Percentiles rank a stretch among this genome's conserved stretches.
Evolutionary conservation across 2,329 filamentous ascomycete genomes (phyloP).

Genomic region (Phialocephala subalpina): DNA sequence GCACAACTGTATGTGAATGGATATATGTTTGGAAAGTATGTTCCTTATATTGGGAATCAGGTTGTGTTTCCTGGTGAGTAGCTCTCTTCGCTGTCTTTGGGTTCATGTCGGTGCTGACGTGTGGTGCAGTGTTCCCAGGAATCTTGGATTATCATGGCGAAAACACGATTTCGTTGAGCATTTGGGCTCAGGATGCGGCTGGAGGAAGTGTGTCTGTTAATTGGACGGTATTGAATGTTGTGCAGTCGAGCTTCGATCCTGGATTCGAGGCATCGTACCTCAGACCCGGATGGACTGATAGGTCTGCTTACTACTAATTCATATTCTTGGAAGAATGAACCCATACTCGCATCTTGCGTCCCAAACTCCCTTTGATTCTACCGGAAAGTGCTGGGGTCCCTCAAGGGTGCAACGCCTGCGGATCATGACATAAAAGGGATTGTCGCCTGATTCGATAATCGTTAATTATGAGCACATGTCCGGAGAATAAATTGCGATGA

Average conservation of each 20-base stretch:
- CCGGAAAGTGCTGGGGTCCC: neutral
- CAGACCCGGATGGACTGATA: conserved; percentile 18
- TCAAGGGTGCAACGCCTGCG: no score
- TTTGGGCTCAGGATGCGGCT: conserved; percentile 58
- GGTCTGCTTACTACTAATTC: conserved; percentile 16
- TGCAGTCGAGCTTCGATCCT: conserved; percentile 60
- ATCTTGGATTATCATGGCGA: conserved; percentile 64
- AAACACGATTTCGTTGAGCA: conserved; percentile 63
- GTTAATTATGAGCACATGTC: no score
- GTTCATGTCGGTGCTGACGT: neutral
- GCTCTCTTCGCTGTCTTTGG: neutral
- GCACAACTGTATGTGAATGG: conserved; percentile 70
- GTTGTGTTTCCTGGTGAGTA: conserved; percentile 56
- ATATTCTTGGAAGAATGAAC: neutral
- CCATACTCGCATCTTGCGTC: neutral
- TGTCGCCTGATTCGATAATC: no score
- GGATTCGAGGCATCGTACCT: conserved; percentile 49
- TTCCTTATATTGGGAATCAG: conserved; percentile 68
- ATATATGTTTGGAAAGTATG: conserved; percentile 68
- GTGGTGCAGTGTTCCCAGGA: conserved; percentile 58
- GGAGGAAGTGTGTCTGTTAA: conserved; percentile 46
- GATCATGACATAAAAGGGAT: no score
- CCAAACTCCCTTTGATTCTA: neutral
- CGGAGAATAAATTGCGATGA: no score
- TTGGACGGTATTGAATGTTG: conserved; percentile 61